Evolutionary conservation across 345 rosid species (phyloP).

Genomic region (Punica granatum): DNA sequence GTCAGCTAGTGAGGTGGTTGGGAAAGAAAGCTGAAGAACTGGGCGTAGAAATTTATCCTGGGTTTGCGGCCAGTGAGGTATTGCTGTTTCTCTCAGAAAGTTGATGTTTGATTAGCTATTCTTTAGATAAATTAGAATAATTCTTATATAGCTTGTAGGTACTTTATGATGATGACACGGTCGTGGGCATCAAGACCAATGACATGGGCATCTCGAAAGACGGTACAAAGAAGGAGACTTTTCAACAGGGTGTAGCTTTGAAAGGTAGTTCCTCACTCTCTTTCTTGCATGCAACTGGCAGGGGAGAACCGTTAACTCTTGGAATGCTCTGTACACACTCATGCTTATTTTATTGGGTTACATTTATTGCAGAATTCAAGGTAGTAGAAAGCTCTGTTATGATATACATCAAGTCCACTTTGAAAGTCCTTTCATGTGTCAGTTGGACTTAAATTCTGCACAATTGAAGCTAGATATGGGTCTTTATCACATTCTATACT

Average conservation of each 20-base stretch:
- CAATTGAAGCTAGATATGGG: not conserved
- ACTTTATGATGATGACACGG: conserved; percentile 55
- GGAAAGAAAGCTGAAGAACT: conserved; percentile 90
- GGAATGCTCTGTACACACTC: not conserved
- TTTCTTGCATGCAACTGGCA: not conserved
- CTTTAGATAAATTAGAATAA: not conserved
- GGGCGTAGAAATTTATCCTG: conserved; percentile 95
- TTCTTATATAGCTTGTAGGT: conserved; percentile 40
- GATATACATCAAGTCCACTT: not conserved
- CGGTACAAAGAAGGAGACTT: conserved; percentile 80
- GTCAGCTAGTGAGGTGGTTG: conserved; percentile 85
- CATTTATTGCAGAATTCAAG: not conserved
- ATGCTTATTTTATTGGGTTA: not conserved
- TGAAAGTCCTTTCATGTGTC: not conserved
- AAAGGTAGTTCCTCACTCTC: conserved; percentile 38
- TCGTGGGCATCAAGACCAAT: conserved; percentile 79
- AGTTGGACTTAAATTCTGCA: not conserved
- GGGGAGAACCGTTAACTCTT: not conserved
- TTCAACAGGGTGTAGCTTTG: conserved; percentile 74
- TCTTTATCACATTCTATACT: not conserved
- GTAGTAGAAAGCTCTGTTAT: not conserved
- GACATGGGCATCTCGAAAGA: conserved; percentile 97
- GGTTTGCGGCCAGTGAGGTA: conserved; percentile 94
- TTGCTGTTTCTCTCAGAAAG: conserved; percentile 9
- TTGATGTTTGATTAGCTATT: not conserved